These are phyloP conservation scores for Globisporangium lucens DNA, from an alignment of 352 stramenopile species.

Conservation along the genomic window DNA sequence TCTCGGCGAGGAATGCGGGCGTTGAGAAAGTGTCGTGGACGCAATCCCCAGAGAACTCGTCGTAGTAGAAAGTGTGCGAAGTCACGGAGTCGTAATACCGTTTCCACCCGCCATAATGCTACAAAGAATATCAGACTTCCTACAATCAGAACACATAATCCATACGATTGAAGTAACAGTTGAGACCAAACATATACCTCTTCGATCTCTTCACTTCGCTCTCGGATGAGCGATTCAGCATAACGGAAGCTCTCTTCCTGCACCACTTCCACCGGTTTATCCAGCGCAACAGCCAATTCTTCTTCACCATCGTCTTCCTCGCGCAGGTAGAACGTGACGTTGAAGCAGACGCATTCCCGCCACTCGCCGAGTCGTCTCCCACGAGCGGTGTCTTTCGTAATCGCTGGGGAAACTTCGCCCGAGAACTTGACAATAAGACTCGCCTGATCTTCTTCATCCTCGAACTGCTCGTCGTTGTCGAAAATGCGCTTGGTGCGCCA, in stretches of 20 bases:
- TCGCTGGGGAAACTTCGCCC: slow-evolving; percentile 19
- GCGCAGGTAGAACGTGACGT: slow-evolving; percentile 55
- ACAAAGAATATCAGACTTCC: neutral
- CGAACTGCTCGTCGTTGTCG: slow-evolving; percentile 35
- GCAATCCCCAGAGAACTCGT: slow-evolving; percentile 59
- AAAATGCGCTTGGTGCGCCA: slow-evolving; percentile 68
- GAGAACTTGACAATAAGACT: slow-evolving; percentile 52
- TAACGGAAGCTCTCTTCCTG: slow-evolving; percentile 50
- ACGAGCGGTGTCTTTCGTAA: slow-evolving; percentile 43
- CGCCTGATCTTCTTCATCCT: slow-evolving; percentile 45
- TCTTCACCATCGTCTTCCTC: slow-evolving; percentile 16
- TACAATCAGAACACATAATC: neutral
- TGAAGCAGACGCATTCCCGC: slow-evolving; percentile 52
- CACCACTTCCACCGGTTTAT: slow-evolving; percentile 56
- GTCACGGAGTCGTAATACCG: slow-evolving; percentile 57
- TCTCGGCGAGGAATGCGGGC: slow-evolving; percentile 31
- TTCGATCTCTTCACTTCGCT: slow-evolving; percentile 66
- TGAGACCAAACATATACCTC: slow-evolving; percentile 17
- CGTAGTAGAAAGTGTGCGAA: slow-evolving; percentile 63
- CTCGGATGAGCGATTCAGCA: slow-evolving; percentile 43
- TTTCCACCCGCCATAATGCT: slow-evolving; percentile 43
- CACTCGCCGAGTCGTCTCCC: slow-evolving; percentile 41
- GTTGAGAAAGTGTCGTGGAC: slow-evolving; percentile 54
- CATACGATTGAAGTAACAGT: neutral
- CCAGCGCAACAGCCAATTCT: slow-evolving; percentile 28